Evolutionary conservation across 2,329 filamentous ascomycete genomes (phyloP).

Genomic region (Calonectria pteridis): DNA sequence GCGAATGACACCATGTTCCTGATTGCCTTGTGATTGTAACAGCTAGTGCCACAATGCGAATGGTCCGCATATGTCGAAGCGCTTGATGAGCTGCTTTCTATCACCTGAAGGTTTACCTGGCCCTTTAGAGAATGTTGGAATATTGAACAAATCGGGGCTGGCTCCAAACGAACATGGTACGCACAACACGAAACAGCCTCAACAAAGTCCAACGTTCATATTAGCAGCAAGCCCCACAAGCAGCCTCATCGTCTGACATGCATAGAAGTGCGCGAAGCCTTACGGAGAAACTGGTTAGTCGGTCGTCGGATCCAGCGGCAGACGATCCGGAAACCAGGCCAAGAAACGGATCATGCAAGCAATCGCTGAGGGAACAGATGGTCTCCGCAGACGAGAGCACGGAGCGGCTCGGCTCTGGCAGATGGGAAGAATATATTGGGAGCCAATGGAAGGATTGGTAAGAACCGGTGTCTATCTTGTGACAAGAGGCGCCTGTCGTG

Average conservation of each 20-base stretch:
- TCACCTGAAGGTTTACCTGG: neutral
- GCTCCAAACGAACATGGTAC: neutral
- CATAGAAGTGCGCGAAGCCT: neutral
- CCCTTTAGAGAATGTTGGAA: neutral
- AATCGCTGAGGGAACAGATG: neutral
- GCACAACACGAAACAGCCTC: neutral
- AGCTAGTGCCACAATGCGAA: neutral
- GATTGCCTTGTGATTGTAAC: neutral
- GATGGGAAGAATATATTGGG: neutral
- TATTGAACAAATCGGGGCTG: neutral
- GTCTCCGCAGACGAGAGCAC: neutral
- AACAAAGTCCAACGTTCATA: neutral
- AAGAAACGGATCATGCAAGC: neutral
- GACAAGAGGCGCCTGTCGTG: neutral
- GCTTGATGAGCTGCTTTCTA: no score
- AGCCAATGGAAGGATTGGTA: neutral
- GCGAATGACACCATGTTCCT: neutral
- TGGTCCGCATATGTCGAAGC: neutral
- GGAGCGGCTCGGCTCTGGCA: neutral
- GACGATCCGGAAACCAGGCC: constrained; percentile 2
- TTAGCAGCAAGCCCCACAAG: neutral
- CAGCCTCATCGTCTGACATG: neutral
- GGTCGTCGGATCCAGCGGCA: constrained; percentile 8
- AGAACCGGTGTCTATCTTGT: neutral
- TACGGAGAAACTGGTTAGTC: neutral